These are phyloP conservation scores for Botrytis porri DNA, from an alignment of 2,329 filamentous ascomycete species.

Conservation along the genomic window DNA sequence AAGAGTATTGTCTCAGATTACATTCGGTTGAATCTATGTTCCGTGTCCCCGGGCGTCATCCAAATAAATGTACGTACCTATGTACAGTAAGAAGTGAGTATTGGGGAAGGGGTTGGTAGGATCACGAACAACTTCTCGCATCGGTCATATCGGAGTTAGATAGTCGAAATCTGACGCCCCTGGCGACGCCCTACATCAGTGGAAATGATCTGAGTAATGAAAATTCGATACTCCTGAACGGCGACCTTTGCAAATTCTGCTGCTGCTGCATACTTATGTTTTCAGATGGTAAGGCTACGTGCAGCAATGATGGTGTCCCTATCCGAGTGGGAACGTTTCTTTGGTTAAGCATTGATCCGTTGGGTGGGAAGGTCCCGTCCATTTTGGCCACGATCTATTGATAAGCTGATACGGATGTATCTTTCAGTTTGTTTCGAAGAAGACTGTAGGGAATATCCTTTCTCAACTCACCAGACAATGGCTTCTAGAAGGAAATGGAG, in stretches of 20 bases:
- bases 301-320: conserved; percentile 16
- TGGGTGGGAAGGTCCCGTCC: conserved; percentile 1
- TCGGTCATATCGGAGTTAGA: neutral
- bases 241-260: conserved; percentile 6
- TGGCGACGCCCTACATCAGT: neutral
- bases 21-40: conserved; percentile 2
- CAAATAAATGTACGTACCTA: neutral
- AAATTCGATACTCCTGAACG: neutral
- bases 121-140: neutral
- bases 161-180: neutral
- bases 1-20: conserved; percentile 4
- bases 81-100: neutral
- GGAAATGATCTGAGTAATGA: neutral
- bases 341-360: conserved; percentile 16
- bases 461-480: neutral
- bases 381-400: neutral
- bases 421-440: neutral
- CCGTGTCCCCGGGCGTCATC: neutral
- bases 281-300: conserved; percentile 9
- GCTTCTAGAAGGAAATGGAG: conserved; percentile 1
- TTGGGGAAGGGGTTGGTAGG: neutral
- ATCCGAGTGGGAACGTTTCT: conserved; percentile 14
- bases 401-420: neutral
- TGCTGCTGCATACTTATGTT: neutral
- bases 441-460: conserved; percentile 8